These are phyloP conservation scores for Agroathelia rolfsii DNA, from an alignment of 1,284 basidiomycete genomes.

Conservation along the genomic window DNA sequence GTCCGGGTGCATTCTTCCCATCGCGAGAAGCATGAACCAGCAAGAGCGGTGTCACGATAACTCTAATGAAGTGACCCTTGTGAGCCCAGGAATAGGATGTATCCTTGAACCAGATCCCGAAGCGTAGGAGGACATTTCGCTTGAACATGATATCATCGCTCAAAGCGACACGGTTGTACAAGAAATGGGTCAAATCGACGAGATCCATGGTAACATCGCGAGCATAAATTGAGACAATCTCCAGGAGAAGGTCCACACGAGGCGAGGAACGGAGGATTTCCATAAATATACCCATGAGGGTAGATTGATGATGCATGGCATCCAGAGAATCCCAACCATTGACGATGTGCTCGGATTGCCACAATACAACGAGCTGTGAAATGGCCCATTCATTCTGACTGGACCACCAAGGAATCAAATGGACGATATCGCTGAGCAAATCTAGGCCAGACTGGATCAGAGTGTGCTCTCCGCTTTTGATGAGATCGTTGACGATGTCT, in stretches of 20 bases:
- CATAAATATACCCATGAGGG: slow-evolving; percentile 73
- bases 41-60: slow-evolving; percentile 84
- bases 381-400: slow-evolving; percentile 54
- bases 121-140: slow-evolving; percentile 77
- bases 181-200: slow-evolving; percentile 75
- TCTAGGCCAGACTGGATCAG: slow-evolving; percentile 61
- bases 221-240: slow-evolving; percentile 78
- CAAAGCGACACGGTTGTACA: slow-evolving; percentile 80
- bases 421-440: slow-evolving; percentile 70
- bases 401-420: slow-evolving; percentile 67
- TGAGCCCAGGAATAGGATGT: slow-evolving; percentile 59
- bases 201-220: slow-evolving; percentile 79
- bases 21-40: slow-evolving; percentile 64
- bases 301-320: slow-evolving; percentile 51
- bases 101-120: slow-evolving; percentile 79
- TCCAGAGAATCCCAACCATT: no score
- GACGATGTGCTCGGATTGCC: slow-evolving; percentile 50
- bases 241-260: slow-evolving; percentile 84
- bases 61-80: slow-evolving; percentile 82
- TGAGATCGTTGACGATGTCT: slow-evolving; percentile 49
- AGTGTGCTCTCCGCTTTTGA: slow-evolving; percentile 44
- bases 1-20: slow-evolving; percentile 35
- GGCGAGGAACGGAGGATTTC: slow-evolving; percentile 56
- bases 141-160: slow-evolving; percentile 59
- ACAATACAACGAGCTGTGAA: slow-evolving; percentile 61